phyloP scores from a whole-genome alignment of 305 asterid species.

The Ilex paraguariensis region DNA sequence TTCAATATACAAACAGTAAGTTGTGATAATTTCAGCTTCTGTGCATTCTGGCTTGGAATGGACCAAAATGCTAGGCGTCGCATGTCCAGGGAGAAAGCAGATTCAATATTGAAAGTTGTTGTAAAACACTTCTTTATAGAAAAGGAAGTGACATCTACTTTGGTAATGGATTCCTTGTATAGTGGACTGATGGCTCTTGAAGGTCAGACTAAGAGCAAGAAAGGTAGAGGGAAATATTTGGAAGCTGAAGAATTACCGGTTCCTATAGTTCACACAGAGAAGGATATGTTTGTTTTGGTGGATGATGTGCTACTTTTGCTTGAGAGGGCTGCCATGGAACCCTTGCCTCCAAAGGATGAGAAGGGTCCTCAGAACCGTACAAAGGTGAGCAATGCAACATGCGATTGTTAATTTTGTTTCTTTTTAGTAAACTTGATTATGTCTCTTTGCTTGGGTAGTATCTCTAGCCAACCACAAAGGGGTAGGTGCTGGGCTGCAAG shows the following conservation, averaged over 20 bases:
- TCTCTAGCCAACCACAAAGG: background rate
- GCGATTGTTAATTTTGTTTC: background rate
- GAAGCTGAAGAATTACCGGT: background rate
- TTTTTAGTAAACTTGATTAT: background rate
- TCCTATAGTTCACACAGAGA: background rate
- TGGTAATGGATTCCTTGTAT: slow-evolving; percentile 2
- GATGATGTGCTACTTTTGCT: slow-evolving; percentile 1
- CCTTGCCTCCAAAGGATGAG: slow-evolving; percentile 3
- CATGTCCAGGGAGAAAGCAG: slow-evolving; percentile 2
- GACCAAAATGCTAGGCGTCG: background rate
- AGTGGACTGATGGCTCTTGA: slow-evolving; percentile 6
- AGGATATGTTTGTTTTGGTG: background rate
- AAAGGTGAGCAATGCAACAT: background rate
- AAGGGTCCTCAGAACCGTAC: slow-evolving; percentile 7
- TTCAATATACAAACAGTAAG: too few relatives aligned
- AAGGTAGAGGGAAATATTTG: slow-evolving; percentile 2
- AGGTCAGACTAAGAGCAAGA: slow-evolving; percentile 1
- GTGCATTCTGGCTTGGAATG: slow-evolving; percentile 1
- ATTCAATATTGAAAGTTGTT: slow-evolving; percentile 2
- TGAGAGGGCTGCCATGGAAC: slow-evolving; percentile 6
- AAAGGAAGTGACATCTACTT: background rate
- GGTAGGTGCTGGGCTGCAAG: background rate
- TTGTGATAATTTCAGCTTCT: slow-evolving; percentile 5
- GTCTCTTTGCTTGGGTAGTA: background rate
- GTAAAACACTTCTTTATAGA: slow-evolving; percentile 1